A percentile compares a stretch with the other conserved stretches of the same genome.
Conservation (phyloP, 139 green algal species). For the Micractinium sp. region DNA sequence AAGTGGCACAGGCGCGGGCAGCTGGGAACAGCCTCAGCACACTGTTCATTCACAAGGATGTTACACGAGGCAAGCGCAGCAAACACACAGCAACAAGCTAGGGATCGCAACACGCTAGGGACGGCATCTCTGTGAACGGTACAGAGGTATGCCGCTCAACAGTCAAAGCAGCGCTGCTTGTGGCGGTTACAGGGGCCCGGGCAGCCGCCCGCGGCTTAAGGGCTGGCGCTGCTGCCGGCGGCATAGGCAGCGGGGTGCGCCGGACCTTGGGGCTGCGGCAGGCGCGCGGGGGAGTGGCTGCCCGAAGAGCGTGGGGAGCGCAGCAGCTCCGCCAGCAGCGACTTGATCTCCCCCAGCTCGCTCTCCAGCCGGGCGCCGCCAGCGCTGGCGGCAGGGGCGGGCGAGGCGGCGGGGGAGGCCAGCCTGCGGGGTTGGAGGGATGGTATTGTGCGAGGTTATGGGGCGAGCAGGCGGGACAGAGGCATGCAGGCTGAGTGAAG, state of each 20-base stretch:
- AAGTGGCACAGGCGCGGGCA: background rate
- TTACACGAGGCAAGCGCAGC: background rate
- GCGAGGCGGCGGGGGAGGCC: background rate
- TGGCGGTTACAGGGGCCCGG: background rate
- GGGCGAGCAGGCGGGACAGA: background rate
- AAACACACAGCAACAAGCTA: no score
- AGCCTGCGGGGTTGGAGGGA: background rate
- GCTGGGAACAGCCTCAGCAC: background rate
- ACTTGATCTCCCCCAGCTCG: slow-evolving; percentile 55
- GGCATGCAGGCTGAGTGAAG: background rate
- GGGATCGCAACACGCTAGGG: background rate
- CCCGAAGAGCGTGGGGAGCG: slow-evolving; percentile 13
- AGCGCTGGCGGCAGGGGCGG: background rate
- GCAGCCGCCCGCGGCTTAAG: background rate
- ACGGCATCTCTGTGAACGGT: no score
- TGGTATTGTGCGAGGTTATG: background rate
- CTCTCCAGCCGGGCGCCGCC: slow-evolving; percentile 6
- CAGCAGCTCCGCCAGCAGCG: slow-evolving; percentile 39
- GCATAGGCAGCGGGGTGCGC: background rate
- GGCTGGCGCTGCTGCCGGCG: background rate
- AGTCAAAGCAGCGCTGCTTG: background rate
- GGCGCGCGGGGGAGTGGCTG: slow-evolving; percentile 2
- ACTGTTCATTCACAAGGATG: no score
- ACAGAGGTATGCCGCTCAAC: no score
- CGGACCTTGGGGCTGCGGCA: slow-evolving; percentile 17